Evolutionary conservation across 1,139 yeast genomes (phyloP).

Genomic region (Yamadazyma atmosphaerica): DNA sequence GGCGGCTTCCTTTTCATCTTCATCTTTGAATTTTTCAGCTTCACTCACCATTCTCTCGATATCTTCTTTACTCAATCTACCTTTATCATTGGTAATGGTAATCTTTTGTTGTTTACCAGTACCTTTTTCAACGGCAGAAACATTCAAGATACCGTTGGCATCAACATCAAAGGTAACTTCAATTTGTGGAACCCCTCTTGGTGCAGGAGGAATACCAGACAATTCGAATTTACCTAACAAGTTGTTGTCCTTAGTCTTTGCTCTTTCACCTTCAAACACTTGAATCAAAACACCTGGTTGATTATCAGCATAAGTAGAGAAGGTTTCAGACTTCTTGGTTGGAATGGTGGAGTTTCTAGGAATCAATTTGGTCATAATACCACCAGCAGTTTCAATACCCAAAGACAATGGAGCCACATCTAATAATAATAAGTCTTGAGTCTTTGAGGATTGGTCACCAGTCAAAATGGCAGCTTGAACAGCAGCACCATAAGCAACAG

Average conservation of each 20-base stretch:
- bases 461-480: slow-evolving; percentile 58
- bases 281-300: slow-evolving; percentile 95
- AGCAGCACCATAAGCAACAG: slow-evolving; percentile 48
- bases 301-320: slow-evolving; percentile 95
- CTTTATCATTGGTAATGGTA: slow-evolving; percentile 46
- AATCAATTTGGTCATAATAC: slow-evolving; percentile 94
- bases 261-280: slow-evolving; percentile 96
- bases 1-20: slow-evolving; percentile 38
- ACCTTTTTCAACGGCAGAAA: slow-evolving; percentile 90
- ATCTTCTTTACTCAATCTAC: slow-evolving; percentile 51
- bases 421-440: slow-evolving; percentile 80
- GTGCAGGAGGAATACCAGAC: slow-evolving; percentile 94
- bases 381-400: slow-evolving; percentile 97
- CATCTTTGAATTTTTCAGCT: slow-evolving; percentile 43
- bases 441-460: slow-evolving; percentile 78
- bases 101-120: slow-evolving; percentile 62
- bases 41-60: slow-evolving; percentile 51
- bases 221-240: slow-evolving; percentile 91
- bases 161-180: slow-evolving; percentile 92
- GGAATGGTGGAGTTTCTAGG: slow-evolving; percentile 97
- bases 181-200: slow-evolving; percentile 96
- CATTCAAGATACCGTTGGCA: slow-evolving; percentile 93
- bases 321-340: slow-evolving; percentile 90
- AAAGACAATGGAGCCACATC: slow-evolving; percentile 93
- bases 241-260: slow-evolving; percentile 92